These are phyloP conservation scores for Eragrostis tef DNA, from an alignment of 202 grass and related monocot genomes.

Conservation along the genomic window DNA sequence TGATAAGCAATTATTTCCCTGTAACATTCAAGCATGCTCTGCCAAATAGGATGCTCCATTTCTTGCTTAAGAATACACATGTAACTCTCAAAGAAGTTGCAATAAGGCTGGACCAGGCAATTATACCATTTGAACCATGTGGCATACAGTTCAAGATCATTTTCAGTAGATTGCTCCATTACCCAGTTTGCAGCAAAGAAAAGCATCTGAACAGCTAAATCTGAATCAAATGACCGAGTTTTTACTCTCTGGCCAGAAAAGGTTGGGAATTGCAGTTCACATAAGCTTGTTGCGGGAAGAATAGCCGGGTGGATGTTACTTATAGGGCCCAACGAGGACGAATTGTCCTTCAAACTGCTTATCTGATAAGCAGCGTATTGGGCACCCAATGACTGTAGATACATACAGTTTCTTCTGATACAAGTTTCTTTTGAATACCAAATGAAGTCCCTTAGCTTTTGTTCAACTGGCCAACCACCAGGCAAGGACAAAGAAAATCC, in stretches of 20 bases:
- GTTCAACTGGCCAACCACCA: conserved; percentile 83
- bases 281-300: conserved; percentile 54
- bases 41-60: conserved; percentile 74
- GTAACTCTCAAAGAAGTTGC: conserved; percentile 69
- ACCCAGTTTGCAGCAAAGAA: conserved; percentile 94
- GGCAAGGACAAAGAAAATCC: conserved; percentile 67
- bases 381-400: conserved; percentile 70
- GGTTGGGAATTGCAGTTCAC: conserved; percentile 60
- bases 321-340: conserved; percentile 36
- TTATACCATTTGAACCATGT: conserved; percentile 75
- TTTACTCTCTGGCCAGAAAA: conserved; percentile 30
- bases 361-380: conserved; percentile 74
- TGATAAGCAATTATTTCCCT: conserved; percentile 61
- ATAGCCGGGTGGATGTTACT: conserved; percentile 50
- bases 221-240: conserved; percentile 52
- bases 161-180: conserved; percentile 76
- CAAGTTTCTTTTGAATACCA: conserved; percentile 89
- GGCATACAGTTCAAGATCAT: conserved; percentile 60
- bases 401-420: conserved; percentile 73
- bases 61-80: conserved; percentile 57
- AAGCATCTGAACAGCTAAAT: conserved; percentile 71
- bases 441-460: conserved; percentile 65
- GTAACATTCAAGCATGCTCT: conserved; percentile 61
- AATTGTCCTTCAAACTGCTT: conserved; percentile 41
- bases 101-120: conserved; percentile 61